Percentiles rank a stretch among this genome's conserved stretches.
phyloP scores from a whole-genome alignment of 345 rosid species.

The Eucalyptus marginata region DNA sequence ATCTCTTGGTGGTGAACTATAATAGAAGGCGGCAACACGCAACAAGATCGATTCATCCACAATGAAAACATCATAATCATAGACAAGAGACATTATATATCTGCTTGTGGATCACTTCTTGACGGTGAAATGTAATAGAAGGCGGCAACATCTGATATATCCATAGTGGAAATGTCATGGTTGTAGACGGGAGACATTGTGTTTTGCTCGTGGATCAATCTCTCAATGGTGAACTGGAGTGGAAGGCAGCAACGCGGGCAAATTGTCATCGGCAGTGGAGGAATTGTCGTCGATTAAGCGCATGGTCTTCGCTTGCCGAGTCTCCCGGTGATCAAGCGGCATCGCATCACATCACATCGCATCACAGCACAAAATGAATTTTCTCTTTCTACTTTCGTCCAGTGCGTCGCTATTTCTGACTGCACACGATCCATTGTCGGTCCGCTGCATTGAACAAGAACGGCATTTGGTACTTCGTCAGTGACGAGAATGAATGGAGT shows the following conservation, averaged over 20 bases:
- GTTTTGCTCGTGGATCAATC: background rate
- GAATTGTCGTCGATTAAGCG: background rate
- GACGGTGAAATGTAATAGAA: too few relatives aligned
- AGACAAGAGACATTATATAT: too few relatives aligned
- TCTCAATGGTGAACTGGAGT: background rate
- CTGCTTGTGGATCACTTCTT: rapidly evolving
- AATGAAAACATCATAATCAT: too few relatives aligned
- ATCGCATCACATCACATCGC: background rate
- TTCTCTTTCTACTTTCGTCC: background rate
- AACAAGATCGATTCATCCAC: too few relatives aligned
- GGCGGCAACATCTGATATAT: too few relatives aligned
- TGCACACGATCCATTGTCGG: background rate
- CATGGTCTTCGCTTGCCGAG: background rate
- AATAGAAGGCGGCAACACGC: background rate
- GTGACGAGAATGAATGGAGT: background rate
- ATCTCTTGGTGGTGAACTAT: background rate
- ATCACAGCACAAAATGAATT: background rate
- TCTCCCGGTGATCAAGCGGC: background rate
- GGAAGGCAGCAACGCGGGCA: background rate
- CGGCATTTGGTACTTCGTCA: background rate
- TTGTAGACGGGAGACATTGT: background rate
- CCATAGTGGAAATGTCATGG: background rate
- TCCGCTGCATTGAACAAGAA: background rate
- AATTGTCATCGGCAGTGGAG: background rate
- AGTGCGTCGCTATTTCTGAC: background rate